Base-by-base conservation (phyloP, 768 basidiomycete species). In the Panaeolus cyanescens region DNA sequence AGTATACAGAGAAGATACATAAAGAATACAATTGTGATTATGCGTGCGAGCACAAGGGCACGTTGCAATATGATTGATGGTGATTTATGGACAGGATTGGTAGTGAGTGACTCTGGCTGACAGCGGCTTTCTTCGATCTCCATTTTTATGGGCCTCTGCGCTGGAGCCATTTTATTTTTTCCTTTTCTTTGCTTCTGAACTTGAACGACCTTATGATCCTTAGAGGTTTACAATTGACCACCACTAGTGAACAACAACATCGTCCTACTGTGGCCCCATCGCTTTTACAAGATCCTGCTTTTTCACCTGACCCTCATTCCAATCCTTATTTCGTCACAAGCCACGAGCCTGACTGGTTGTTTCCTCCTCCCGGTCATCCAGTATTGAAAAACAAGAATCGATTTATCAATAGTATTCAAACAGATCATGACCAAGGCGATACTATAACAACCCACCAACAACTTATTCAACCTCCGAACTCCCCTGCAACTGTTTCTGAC, bases 281-380 rank as follows among this genome's bases (percentile, higher is more conserved):
- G 55, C 75, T 67, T 62, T 74, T 80, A 3, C 76, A 79, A 56
- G 77, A 83, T 66, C 86, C 85, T 55, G 86, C 86, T 0, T 87
- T 87, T 75, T 86, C 85, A 64, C 64, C 80, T 56, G 81, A 86
- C 73, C 86, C 85, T 17, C 75, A 74, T 57, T 67, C 76, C 4
- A 75, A 88, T 71, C 86, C 85, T 1, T 78, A 71, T 70, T 70
- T 75, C 66, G 63, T 61, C 69, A 70, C 74, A 60, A 66, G 66
- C 67, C 69, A 72, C 61, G 62, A 72, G 56, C 65, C 65, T 53
- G 65, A 64, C 59, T 70, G 70, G 73, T 56, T 37, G 40, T 62
- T 67, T 45, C 72, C 72, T 59, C 69, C 70, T 32, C 70, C 66
- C 39, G 76, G 74, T 36, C 77, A 77, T 62, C 75, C 76, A 6